These are phyloP conservation scores for Talaromyces stipitatus DNA, from an alignment of 495 filamentous ascomycete genomes.

Conservation along the genomic window DNA sequence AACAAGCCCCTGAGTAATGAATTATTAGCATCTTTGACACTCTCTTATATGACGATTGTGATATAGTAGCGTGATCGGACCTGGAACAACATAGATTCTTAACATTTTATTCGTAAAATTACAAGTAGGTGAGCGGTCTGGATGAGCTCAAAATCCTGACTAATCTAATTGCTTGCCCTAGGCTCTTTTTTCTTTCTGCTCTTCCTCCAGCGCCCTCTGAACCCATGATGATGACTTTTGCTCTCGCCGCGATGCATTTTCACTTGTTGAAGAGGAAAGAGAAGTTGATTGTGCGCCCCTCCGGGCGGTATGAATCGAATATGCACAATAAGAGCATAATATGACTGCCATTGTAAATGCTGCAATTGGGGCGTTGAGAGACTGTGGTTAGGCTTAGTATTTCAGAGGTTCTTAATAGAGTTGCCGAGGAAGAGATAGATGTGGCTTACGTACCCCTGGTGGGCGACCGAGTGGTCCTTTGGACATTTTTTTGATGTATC, in stretches of 20 bases:
- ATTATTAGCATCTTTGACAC: no score
- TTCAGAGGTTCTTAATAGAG: background rate
- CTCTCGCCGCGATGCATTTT: background rate
- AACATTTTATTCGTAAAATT: no score
- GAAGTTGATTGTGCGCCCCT: slow-evolving; percentile 17
- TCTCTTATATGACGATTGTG: no score
- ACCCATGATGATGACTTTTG: slow-evolving; percentile 19
- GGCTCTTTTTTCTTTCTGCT: slow-evolving; percentile 15
- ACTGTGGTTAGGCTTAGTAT: slow-evolving; percentile 20
- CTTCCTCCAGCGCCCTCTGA: slow-evolving; percentile 26
- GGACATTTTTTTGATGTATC: background rate
- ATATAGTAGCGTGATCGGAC: no score
- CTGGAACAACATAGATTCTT: no score
- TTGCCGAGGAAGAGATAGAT: background rate
- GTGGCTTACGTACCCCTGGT: background rate
- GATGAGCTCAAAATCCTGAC: no score
- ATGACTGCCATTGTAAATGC: slow-evolving; percentile 44
- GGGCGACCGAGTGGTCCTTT: background rate
- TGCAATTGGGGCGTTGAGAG: slow-evolving; percentile 39
- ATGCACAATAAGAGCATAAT: slow-evolving; percentile 41
- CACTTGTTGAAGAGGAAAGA: background rate
- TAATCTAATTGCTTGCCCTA: no score
- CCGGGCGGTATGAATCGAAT: slow-evolving; percentile 39
- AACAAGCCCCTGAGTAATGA: no score
- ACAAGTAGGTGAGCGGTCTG: no score